These are phyloP conservation scores for Metarhizium album DNA, from an alignment of 2,329 filamentous ascomycete species.

Conservation along the genomic window DNA sequence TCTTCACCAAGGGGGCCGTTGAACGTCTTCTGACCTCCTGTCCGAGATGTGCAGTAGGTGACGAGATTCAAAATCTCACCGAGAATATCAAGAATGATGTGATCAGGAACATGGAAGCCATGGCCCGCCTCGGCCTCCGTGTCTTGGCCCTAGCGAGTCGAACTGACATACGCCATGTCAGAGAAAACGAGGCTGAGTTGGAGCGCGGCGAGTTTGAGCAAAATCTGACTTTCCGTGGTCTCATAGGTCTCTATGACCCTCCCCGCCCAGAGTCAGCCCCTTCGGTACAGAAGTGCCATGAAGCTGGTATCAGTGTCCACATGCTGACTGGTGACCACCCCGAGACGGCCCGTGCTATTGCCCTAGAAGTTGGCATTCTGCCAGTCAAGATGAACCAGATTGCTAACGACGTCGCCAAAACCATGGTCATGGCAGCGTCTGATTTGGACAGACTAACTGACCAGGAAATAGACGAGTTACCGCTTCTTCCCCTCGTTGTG, in stretches of 20 bases:
- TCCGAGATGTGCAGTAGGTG: slow-evolving; percentile 35
- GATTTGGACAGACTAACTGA: slow-evolving; percentile 58
- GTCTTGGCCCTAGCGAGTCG: slow-evolving; percentile 55
- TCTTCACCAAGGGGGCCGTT: slow-evolving; percentile 58
- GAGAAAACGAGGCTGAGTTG: slow-evolving; percentile 28
- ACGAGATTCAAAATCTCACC: slow-evolving; percentile 35
- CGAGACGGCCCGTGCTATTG: slow-evolving; percentile 54
- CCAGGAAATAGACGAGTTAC: slow-evolving; percentile 51
- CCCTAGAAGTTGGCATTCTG: slow-evolving; percentile 52
- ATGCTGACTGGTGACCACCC: slow-evolving; percentile 64
- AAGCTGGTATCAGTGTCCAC: slow-evolving; percentile 53
- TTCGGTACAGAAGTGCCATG: slow-evolving; percentile 46
- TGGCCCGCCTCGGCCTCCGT: slow-evolving; percentile 56
- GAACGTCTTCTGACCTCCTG: slow-evolving; percentile 58
- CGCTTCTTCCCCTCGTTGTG: slow-evolving; percentile 55
- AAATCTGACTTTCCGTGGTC: slow-evolving; percentile 53
- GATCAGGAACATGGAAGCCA: slow-evolving; percentile 56
- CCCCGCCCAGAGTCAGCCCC: slow-evolving; percentile 56
- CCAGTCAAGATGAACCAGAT: slow-evolving; percentile 34
- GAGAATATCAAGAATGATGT: slow-evolving; percentile 45
- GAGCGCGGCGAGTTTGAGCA: slow-evolving; percentile 37
- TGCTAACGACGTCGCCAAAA: slow-evolving; percentile 36
- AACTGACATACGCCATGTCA: slow-evolving; percentile 25
- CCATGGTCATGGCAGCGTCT: slow-evolving; percentile 56
- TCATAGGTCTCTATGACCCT: slow-evolving; percentile 64